Conservation (phyloP, 768 basidiomycete genomes). For the Tephrocybe sp. region DNA sequence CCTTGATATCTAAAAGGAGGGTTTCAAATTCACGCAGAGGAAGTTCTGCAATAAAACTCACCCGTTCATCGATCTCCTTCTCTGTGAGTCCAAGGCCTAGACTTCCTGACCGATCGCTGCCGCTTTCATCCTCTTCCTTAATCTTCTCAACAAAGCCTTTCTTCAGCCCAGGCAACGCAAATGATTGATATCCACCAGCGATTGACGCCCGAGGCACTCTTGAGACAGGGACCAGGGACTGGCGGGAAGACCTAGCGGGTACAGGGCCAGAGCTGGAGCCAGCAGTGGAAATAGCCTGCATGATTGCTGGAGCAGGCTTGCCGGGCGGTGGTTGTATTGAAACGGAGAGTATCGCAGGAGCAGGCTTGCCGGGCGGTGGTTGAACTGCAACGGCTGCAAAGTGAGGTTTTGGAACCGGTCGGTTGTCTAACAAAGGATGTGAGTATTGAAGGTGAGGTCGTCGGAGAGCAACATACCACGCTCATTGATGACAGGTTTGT, state of each 20-base stretch:
- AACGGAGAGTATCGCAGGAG: slow-evolving; percentile 47
- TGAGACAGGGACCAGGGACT: slow-evolving; percentile 37
- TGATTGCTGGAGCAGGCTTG: slow-evolving; percentile 43
- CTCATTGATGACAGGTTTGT: slow-evolving; percentile 75
- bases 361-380: slow-evolving; percentile 41
- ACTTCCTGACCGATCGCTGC: slow-evolving; percentile 33
- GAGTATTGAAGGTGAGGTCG: slow-evolving; percentile 6
- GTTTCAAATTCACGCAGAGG: not conserved
- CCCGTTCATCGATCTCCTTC: slow-evolving; percentile 74
- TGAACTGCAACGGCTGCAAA: slow-evolving; percentile 58
- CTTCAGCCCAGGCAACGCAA: slow-evolving; percentile 29
- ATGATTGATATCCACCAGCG: slow-evolving; percentile 35
- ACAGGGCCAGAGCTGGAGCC: slow-evolving; percentile 26
- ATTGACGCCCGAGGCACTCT: slow-evolving; percentile 34
- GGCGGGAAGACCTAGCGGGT: slow-evolving; percentile 25
- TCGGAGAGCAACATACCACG: slow-evolving; percentile 45
- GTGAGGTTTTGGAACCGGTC: slow-evolving; percentile 55
- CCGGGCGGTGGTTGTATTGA: slow-evolving; percentile 42
- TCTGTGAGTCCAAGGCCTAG: slow-evolving; percentile 49
- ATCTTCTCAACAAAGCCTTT: slow-evolving; percentile 25
- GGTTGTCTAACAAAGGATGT: slow-evolving; percentile 44
- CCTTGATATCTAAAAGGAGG: slow-evolving; percentile 56
- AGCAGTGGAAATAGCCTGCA: slow-evolving; percentile 39
- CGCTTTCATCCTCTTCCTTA: slow-evolving; percentile 21
- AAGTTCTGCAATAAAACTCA: slow-evolving; percentile 24